Percentiles rank a stretch among this genome's conserved stretches.
Evolutionary conservation across 192 early-diverging fungal species (phyloP).

Genomic region (Backusella parvicylindrica): DNA sequence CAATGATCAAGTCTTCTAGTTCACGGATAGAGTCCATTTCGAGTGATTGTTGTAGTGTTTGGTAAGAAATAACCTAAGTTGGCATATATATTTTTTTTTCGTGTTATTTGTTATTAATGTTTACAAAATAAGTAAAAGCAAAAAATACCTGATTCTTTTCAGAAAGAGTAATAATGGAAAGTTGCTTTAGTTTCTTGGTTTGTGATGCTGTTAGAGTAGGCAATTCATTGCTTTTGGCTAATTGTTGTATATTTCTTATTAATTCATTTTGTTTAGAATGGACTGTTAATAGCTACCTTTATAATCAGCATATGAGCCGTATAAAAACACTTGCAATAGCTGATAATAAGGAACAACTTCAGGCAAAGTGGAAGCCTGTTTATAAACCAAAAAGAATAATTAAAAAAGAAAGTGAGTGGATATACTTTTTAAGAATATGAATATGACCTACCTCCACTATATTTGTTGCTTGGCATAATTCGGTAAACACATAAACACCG

Average conservation of each 20-base stretch:
- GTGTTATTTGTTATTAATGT: background rate
- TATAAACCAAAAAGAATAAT: background rate
- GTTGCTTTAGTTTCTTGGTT: constrained; percentile 59
- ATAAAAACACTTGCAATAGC: constrained; percentile 77
- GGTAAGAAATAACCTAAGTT: constrained; percentile 67
- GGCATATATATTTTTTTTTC: background rate
- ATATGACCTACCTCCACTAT: constrained; percentile 58
- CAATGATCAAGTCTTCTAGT: constrained; percentile 86
- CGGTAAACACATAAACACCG: constrained; percentile 76
- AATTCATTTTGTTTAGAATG: background rate
- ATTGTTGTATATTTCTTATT: background rate
- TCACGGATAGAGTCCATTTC: constrained; percentile 77
- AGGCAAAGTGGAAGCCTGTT: constrained; percentile 43
- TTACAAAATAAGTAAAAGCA: constrained; percentile 11
- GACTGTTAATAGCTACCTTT: constrained; percentile 47
- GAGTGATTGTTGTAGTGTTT: constrained; percentile 56
- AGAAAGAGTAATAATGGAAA: constrained; percentile 78
- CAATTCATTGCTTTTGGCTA: constrained; percentile 46
- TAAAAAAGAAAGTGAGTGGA: background rate
- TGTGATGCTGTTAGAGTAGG: constrained; percentile 47
- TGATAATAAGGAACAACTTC: constrained; percentile 48
- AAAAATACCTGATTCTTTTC: constrained; percentile 50
- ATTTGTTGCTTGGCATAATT: constrained; percentile 67
- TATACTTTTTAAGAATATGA: background rate
- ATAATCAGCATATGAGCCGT: constrained; percentile 77